Evolutionary conservation across 352 stramenopile genomes (phyloP).

Genomic region (Thalassiosira exigua): DNA sequence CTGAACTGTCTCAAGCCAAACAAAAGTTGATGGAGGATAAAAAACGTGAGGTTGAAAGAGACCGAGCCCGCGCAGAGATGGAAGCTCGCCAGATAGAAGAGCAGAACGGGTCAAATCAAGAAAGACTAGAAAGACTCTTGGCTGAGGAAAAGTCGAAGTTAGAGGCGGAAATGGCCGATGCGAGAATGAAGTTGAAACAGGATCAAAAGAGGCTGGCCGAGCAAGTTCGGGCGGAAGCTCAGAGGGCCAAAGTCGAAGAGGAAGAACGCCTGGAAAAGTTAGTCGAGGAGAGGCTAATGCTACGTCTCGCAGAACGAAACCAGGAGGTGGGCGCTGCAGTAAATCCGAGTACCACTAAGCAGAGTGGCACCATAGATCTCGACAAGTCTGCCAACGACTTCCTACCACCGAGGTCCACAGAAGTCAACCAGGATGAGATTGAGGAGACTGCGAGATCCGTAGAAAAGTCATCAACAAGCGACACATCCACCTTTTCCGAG

Average conservation of each 20-base stretch:
- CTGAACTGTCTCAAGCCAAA: conserved; percentile 22
- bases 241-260: conserved; percentile 4
- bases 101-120: not conserved
- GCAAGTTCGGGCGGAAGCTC: not conserved
- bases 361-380: not conserved
- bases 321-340: conserved; percentile 15
- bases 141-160: conserved; percentile 27
- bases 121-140: conserved; percentile 2
- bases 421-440: conserved; percentile 2
- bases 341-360: not conserved
- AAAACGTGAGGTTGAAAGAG: conserved; percentile 3
- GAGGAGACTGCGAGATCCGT: too few species aligned
- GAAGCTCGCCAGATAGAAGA: conserved; percentile 25
- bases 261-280: conserved; percentile 45
- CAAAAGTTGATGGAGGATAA: conserved; percentile 10
- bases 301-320: conserved; percentile 33
- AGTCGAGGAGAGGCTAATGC: conserved; percentile 31
- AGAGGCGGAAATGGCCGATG: conserved; percentile 9
- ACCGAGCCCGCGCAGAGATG: conserved; percentile 6
- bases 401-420: conserved; percentile 1
- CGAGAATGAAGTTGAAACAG: conserved; percentile 26
- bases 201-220: conserved; percentile 21
- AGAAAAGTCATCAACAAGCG: too few species aligned
- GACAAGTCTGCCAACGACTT: conserved; percentile 6
- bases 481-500: too few species aligned